Evolutionary conservation across 148 eudicot genomes (phyloP).

Genomic region (Oxyria digyna): DNA sequence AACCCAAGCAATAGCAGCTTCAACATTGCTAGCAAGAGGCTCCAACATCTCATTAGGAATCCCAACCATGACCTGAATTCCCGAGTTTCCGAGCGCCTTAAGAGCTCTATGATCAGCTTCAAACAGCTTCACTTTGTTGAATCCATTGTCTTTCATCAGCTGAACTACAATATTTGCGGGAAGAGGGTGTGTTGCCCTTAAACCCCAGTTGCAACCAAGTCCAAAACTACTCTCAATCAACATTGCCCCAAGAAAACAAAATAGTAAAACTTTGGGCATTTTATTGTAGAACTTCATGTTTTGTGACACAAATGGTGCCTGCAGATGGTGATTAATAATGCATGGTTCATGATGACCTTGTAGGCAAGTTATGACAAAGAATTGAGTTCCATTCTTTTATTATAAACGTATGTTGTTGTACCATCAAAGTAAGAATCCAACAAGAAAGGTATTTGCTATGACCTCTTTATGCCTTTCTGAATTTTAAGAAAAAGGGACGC

Average conservation of each 20-base stretch:
- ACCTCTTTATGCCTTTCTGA: neutral
- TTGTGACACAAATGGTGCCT: neutral
- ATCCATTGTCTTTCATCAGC: conserved; percentile 71
- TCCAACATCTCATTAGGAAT: conserved; percentile 83
- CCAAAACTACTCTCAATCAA: conserved; percentile 27
- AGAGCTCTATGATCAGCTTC: conserved; percentile 72
- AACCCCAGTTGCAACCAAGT: conserved; percentile 75
- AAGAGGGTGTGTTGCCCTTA: conserved; percentile 54
- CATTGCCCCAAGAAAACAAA: conserved; percentile 15
- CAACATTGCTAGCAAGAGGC: conserved; percentile 48
- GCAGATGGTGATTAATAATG: neutral
- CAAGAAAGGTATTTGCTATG: conserved; percentile 1
- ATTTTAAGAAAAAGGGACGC: neutral
- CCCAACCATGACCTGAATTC: conserved; percentile 93
- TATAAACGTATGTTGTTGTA: neutral
- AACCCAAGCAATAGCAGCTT: conserved; percentile 78
- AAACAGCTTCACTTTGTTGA: conserved; percentile 83
- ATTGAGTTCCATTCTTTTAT: neutral
- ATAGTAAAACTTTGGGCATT: conserved; percentile 7
- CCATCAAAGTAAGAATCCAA: neutral
- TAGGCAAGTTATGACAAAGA: conserved; percentile 9
- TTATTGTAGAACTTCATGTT: conserved; percentile 12
- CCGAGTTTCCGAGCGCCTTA: conserved; percentile 73
- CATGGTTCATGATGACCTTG: neutral
- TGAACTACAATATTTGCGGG: conserved; percentile 65